Base-by-base conservation (phyloP, 2,329 filamentous ascomycete species). In the Madurella mycetomatis region DNA sequence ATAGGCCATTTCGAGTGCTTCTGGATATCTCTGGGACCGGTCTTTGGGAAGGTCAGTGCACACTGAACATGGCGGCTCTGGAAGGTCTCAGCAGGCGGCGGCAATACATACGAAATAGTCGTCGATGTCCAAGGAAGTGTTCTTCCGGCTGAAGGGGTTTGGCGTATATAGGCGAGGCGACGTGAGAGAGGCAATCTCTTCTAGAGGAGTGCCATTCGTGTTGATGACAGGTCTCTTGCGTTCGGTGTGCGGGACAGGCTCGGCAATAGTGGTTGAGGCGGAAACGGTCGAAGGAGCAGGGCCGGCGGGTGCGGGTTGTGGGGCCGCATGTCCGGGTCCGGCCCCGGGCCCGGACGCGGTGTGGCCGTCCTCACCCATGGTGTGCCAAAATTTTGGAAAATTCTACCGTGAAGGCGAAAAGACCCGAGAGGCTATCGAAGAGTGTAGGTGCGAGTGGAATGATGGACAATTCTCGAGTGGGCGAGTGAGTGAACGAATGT, bases 1-100 rank as follows among this genome's bases (percentile, higher is more conserved):
- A 85, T 80, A 9, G 88, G 88, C 79, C 87, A 86, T 79, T 89
- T 91, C 25, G 87, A 90, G 69, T 91, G 87, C 63, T 83, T 83
- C 53, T 83, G 76, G 57, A 88, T 80, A 69, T 90, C 84, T 59
- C 85, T 80, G 52, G 88, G 88, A 13, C 82, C 83, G 15, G 68
- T 69, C 73, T 75, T 43, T 16, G 9, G 34, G 7, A 4, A 37
- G 11, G 51, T 57, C 17, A 57, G 51, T 39, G 18, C 15, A n/a
- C 12, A 39, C 7, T 2, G 7, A n/a, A 3, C 19, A 9, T 37
- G 30, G 12, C n/a, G 15, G 1, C 8, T 4, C 11, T 4, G 15
- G n/a, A 11, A 17, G 34, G 37, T 15, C 5, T 16, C 5, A 17
- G 37, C 19, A 25, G 15, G 15, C 16, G 9, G 11, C 13, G 34